These are phyloP conservation scores for Rasamsonia emersonii DNA, from an alignment of 2,329 filamentous ascomycete species.

Conservation along the genomic window DNA sequence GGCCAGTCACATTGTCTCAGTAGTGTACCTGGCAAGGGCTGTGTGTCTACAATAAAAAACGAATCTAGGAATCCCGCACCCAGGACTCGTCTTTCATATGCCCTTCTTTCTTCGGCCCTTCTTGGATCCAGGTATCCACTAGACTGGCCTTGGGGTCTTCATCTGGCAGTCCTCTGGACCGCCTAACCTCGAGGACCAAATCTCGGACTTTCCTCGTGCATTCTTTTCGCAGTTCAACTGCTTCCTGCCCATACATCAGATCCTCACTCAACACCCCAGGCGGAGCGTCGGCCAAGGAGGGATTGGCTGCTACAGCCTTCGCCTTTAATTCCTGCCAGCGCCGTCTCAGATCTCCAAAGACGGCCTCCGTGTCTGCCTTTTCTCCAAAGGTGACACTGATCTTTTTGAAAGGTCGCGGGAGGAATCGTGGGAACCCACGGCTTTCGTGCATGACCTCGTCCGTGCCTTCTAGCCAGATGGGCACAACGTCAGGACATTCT, in stretches of 20 bases:
- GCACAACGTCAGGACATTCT: conserved; percentile 77
- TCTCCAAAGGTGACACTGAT: conserved; percentile 73
- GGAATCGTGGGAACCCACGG: conserved; percentile 66
- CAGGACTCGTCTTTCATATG: conserved; percentile 54
- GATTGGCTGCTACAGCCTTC: conserved; percentile 39
- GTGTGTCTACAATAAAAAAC: too few relatives aligned
- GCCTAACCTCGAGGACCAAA: conserved; percentile 70
- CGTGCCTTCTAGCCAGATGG: conserved; percentile 89
- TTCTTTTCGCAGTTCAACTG: conserved; percentile 66
- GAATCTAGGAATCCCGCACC: conserved; percentile 50
- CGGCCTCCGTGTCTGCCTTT: conserved; percentile 59
- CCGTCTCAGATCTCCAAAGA: conserved; percentile 68
- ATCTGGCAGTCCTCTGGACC: conserved; percentile 63
- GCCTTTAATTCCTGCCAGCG: conserved; percentile 63
- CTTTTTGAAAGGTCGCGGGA: conserved; percentile 65
- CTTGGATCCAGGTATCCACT: conserved; percentile 69
- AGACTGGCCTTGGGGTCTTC: conserved; percentile 69
- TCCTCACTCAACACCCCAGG: conserved; percentile 55
- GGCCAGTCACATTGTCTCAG: too few relatives aligned
- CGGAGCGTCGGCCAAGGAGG: conserved; percentile 25
- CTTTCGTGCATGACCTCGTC: conserved; percentile 83
- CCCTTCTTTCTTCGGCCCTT: conserved; percentile 46
- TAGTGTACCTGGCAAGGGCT: too few relatives aligned
- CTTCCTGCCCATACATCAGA: conserved; percentile 64
- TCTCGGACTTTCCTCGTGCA: conserved; percentile 69